Base-by-base conservation (phyloP, 768 basidiomycete genomes). In the Mycena leptocephala region DNA sequence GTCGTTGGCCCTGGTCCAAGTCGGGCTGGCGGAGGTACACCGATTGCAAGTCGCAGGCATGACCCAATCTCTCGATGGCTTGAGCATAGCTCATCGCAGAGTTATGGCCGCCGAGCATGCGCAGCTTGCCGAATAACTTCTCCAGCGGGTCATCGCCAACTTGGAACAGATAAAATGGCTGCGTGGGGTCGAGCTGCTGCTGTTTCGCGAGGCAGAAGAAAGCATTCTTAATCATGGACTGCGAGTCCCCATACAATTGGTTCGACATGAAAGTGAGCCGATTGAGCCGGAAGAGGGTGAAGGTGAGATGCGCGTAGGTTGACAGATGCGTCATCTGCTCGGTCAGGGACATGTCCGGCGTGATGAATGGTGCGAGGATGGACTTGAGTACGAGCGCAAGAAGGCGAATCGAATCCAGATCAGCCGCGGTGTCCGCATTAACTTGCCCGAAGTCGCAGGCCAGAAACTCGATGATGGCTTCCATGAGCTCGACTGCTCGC, bases 141-240 rank as follows among this genome's bases (percentile, higher is more conserved):
- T 86, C 82, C 1, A 86, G 79, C 0, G 77, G 78, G 66, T 86
- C 83, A 55, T 82, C 80, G 10, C 85, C 83, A 28, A 74, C 74
- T 11, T 78, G 75, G 32, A 69, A 81, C 14, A 84, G 61, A 56
- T 77, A 81, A 37, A 85, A 79, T 0, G 69, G 59, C 1, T 35
- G 28, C 2, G 51, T 13, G 1, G 70, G 73, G 70, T 86, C 79
- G 2, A 85, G 76, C 9, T 70, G 3, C 68, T 80, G 73, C 39
- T 83, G 83, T 28, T 84, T 77, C 73, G 75, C 79, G n/a, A 79
- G 20, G 37, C 32, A 65, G 77, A 78, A 78, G 41, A 79, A 55
- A 3, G 48, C 79, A 41, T 81, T 84, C 35, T 81, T 80, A 32
- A 85, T 78, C 77, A 83, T 83, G 22, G 80, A 77, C 66, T 84